Base-by-base conservation (phyloP, 371 early-diverging fungal species). In the Lichtheimia ramosa region DNA sequence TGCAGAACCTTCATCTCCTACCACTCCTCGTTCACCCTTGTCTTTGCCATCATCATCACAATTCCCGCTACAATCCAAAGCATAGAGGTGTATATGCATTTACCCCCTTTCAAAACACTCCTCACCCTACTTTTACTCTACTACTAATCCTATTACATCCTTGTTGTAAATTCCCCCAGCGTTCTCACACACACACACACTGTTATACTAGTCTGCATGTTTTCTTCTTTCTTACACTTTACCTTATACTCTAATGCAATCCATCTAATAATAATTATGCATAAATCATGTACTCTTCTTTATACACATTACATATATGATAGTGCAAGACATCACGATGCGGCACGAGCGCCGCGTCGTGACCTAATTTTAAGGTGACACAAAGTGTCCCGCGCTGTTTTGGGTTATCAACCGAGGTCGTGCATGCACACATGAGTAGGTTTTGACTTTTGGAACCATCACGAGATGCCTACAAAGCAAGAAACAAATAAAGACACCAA, bases 1-100 rank as follows among this genome's bases (percentile, higher is more conserved):
- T 14, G 56, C 63, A 7, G 73, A 62, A 18, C 73, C 73, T 42
- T 58, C 63, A 15, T 72, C 73, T n/a, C 75, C 75, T n/a, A 41
- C 58, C 4, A 72, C 72, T 16, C 72, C 72, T 20, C 68, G 63
- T 57, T 62, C 68, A 58, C 58, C 64, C 5, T 28, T 61, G 8
- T 27, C 56, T 12, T 55, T 49, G 16, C 43, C 54, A 21, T 34
- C 34, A 34, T 34, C 34, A 34, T 34, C 34, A 34, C 56, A 56
- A 25, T 59, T 59, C 51, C 54, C 58, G 42, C 59, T 55, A 18
- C 54, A 64, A 20, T 39, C 51, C 15, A 59, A 64, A 51, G 27
- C 58, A 4, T 59, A 59, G 51, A 41, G 46, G 5, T n/a, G n/a
- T 34, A 34, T 34, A 34, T 34, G 34, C 34, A 34, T 34, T 34